Base-by-base conservation (phyloP, 139 green algal species). In the Chlamydomonas urium region DNA sequence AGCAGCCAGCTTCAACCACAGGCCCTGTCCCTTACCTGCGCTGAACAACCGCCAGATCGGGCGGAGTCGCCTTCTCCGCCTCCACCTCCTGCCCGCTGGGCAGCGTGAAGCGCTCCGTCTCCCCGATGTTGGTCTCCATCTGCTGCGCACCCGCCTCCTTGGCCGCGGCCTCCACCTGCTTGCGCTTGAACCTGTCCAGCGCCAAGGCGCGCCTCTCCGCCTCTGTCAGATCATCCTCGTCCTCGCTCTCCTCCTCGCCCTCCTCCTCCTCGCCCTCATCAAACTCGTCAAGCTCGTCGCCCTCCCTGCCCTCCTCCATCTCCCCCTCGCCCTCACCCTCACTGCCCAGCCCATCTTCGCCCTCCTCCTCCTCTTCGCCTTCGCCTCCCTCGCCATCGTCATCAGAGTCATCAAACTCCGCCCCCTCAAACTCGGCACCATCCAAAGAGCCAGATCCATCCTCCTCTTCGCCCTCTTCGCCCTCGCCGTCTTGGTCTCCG, bases 61-160 rank as follows among this genome's bases (percentile, higher is more conserved):
- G 71, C 28, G 77, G 33, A 19, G 75, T 77, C 38, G 69, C 31
- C 42, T 72, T 38, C 73, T 90, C 83, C 23, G 74, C 75, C 74
- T 87, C 82, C 2, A 83, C 68, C 76, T 86, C 83, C 57, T 86
- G 72, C 2, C 79, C 87, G 8, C 38, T 79, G 33, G 83, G 86
- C 48, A 92, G 81, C 34, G 69, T 79, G 50, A 83, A 79, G 23
- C 69, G 65, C 70, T 86, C 85, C 8, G 74, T 75, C 47, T 84
- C 80, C 37, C 80, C 59, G 3, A 94, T 80, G 85, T 91, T 90
- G 24, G 84, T 90, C 47, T 91, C 83, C 47, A 92, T 62, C 26
- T 75, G 66, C 26, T 32, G 78, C 4, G 58, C 76, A 4, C n/a
- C 28, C 14, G 79, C 80, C 76, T 95, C 90, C 5, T 79, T 83